Base-by-base conservation (phyloP, 2,329 filamentous ascomycete genomes). In the Colletotrichum graminicola region DNA sequence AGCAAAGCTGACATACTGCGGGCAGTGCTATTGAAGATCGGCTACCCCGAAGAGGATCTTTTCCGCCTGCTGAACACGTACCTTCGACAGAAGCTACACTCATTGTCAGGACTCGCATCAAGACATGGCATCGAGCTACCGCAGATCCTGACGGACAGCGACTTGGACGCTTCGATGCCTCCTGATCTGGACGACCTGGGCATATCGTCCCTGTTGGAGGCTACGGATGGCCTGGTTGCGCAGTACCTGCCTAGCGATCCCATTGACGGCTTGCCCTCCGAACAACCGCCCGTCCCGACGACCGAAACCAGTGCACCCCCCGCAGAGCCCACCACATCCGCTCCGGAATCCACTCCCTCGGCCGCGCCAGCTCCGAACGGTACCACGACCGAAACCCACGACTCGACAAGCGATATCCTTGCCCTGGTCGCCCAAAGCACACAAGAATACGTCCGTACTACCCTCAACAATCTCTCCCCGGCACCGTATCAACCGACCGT, bases 381-480 rank as follows among this genome's bases (percentile, higher is more conserved):
- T 51, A 75, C 77, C 41, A 72, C 71, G 43, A 72, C 62, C 11
- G 59, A 72, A 55, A 78, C 77, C 71, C 82, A 79, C 10, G 82
- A 84, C 67, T 82, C 83, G 62, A 82, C 83, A 61, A 82, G 84
- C 71, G 82, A 84, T 52, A 76, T 84, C 7, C 80, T 83, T 71
- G 83, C 83, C 10, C 75, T 84, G 29, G 82, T 84, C 14, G 82
- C 82, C 0, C 82, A 84, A 73, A 84, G 82, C 73, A 84, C 83
- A 0, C 82, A 81, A 12, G 82, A 84, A 67, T 84, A 84, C 63
- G 83, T 84, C 51, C 81, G 81, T 67, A 84, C 80, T 5, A 84
- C 83, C 3, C 75, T 84, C 10, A 80, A 83, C 71, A 82, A 81
- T 32, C 73, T 84, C 16, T 84, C 83, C 3, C 82, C 83, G 26